These are phyloP conservation scores for Pichia deserticola DNA, from an alignment of 805 yeast genomes.

Conservation along the genomic window DNA sequence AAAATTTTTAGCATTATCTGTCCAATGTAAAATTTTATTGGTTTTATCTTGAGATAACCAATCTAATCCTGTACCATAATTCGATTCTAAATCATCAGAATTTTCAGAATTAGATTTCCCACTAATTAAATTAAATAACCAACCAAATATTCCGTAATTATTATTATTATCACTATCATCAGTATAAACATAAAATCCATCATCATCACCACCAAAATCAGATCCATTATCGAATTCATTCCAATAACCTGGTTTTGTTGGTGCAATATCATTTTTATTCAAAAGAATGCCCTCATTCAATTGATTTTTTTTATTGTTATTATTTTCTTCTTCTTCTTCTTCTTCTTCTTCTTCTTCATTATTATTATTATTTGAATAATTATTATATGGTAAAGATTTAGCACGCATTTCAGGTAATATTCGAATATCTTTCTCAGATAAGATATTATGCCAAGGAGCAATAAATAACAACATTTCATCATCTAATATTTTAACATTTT, in stretches of 20 bases:
- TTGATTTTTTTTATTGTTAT: no score
- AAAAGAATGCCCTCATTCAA: slow-evolving; percentile 22
- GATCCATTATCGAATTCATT: slow-evolving; percentile 61
- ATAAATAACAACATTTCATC: slow-evolving; percentile 20
- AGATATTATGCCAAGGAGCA: slow-evolving; percentile 28
- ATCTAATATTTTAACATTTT: slow-evolving; percentile 12
- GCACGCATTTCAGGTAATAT: slow-evolving; percentile 31
- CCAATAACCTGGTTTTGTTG: slow-evolving; percentile 41
- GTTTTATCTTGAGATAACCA: slow-evolving; percentile 9
- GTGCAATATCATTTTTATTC: slow-evolving; percentile 23
- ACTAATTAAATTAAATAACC: slow-evolving; percentile 17
- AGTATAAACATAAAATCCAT: slow-evolving; percentile 33
- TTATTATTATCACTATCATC: slow-evolving; percentile 25
- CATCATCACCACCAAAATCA: slow-evolving; percentile 37
- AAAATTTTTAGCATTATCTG: slow-evolving; percentile 2
- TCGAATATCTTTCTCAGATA: slow-evolving; percentile 33
- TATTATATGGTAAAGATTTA: slow-evolving; percentile 2
- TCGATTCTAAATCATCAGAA: slow-evolving; percentile 28
- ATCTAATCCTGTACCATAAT: slow-evolving; percentile 6
- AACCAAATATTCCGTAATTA: not conserved
- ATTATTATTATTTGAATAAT: not conserved
- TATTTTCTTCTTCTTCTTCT: not conserved
- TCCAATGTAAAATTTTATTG: slow-evolving; percentile 4
- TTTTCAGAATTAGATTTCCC: slow-evolving; percentile 30
- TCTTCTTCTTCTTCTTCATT: not conserved